These are phyloP conservation scores for Phytophthora pistaciae DNA, from an alignment of 352 stramenopile species.

Conservation along the genomic window DNA sequence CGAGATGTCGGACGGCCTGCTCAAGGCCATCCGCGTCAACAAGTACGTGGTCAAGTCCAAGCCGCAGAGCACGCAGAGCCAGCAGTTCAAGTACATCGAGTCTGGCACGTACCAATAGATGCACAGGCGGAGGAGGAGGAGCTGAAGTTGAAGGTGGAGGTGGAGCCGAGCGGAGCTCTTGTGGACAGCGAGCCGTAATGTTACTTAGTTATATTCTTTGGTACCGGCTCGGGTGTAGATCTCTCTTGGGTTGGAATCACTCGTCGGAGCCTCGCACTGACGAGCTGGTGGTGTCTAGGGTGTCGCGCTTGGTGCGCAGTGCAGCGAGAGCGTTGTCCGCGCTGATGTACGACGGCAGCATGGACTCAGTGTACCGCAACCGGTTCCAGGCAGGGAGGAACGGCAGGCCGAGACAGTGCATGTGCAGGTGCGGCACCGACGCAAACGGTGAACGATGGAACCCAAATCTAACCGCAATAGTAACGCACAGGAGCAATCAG, in stretches of 20 bases:
- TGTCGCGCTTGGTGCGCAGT: slow-evolving; percentile 34
- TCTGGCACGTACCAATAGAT: slow-evolving; percentile 72
- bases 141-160: background rate
- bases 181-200: slow-evolving; percentile 18
- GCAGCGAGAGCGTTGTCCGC: slow-evolving; percentile 50
- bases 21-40: slow-evolving; percentile 87
- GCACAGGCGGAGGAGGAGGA: background rate
- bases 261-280: slow-evolving; percentile 8
- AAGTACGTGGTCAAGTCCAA: slow-evolving; percentile 89
- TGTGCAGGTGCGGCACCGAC: slow-evolving; percentile 76
- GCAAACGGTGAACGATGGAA: slow-evolving; percentile 80
- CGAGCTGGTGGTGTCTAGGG: slow-evolving; percentile 26
- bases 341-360: slow-evolving; percentile 67
- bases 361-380: slow-evolving; percentile 61
- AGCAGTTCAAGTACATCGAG: slow-evolving; percentile 90
- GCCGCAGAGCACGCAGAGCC: slow-evolving; percentile 76
- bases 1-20: slow-evolving; percentile 84
- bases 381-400: slow-evolving; percentile 74
- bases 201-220: slow-evolving; percentile 37
- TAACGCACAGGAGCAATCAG: background rate
- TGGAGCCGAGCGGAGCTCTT: background rate
- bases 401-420: slow-evolving; percentile 75
- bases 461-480: slow-evolving; percentile 49
- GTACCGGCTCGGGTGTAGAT: slow-evolving; percentile 3
- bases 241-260: slow-evolving; percentile 4